A percentile compares a stretch with the other conserved stretches of the same genome.
Conservation (phyloP, 2,329 filamentous ascomycete genomes). For the Fusarium sp. region DNA sequence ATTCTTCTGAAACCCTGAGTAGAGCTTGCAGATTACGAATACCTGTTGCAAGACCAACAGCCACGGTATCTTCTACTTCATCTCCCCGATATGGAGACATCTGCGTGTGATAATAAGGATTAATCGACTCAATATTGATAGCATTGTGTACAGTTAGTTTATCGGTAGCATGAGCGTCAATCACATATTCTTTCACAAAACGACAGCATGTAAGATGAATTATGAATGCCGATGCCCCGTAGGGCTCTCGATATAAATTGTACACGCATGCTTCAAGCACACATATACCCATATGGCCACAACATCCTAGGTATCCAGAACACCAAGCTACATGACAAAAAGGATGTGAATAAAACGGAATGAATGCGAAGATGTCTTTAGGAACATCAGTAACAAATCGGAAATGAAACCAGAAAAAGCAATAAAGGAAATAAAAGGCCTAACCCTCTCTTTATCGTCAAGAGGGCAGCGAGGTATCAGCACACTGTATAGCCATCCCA, state of each 20-base stretch:
- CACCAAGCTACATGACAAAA: constrained; percentile 48
- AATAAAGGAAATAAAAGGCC: constrained; percentile 17
- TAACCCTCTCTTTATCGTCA: constrained; percentile 8
- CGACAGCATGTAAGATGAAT: background rate
- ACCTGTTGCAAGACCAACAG: too few relatives aligned
- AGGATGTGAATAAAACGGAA: constrained; percentile 16
- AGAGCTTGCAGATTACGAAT: too few relatives aligned
- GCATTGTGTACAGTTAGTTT: background rate
- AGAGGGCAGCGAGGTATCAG: constrained; percentile 41
- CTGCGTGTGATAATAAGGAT: background rate
- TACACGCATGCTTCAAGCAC: constrained; percentile 29
- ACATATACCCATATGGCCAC: constrained; percentile 19
- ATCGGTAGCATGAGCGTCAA: background rate
- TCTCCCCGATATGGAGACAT: background rate
- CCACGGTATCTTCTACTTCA: too few relatives aligned
- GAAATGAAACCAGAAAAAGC: constrained; percentile 10
- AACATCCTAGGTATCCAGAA: constrained; percentile 51
- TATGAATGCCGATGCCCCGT: constrained; percentile 11
- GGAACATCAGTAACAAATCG: constrained; percentile 10
- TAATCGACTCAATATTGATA: background rate
- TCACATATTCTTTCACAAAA: background rate
- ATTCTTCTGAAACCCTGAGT: too few relatives aligned
- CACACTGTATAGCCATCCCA: constrained; percentile 31
- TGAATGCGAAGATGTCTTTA: constrained; percentile 12
- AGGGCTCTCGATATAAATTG: constrained; percentile 32